Conservation (phyloP, 192 early-diverging fungal species). For the Phlyctochytrium planicorne region DNA sequence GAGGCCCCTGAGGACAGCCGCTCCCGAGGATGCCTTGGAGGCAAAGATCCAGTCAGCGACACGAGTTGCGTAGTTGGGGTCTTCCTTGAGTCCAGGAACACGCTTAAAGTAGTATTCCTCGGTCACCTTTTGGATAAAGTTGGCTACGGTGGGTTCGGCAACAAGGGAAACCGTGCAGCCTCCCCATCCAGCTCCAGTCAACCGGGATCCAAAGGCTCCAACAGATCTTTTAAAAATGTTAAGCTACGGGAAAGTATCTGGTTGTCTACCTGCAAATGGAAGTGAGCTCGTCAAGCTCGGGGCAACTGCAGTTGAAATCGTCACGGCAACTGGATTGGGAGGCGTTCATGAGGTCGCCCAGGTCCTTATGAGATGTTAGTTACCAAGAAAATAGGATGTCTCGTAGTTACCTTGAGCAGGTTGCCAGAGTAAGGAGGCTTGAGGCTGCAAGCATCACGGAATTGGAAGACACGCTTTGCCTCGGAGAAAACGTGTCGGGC, state of each 20-base stretch:
- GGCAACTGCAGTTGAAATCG: slow-evolving; percentile 80
- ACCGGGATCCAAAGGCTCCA: slow-evolving; percentile 78
- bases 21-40: slow-evolving; percentile 33
- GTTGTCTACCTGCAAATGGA: slow-evolving; percentile 19
- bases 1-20: slow-evolving; percentile 21
- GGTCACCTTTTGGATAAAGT: slow-evolving; percentile 63
- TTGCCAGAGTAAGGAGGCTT: slow-evolving; percentile 21
- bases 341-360: slow-evolving; percentile 88
- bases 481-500: slow-evolving; percentile 84
- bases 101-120: slow-evolving; percentile 56
- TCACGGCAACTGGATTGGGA: slow-evolving; percentile 82
- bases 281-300: slow-evolving; percentile 80
- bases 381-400: slow-evolving; percentile 10
- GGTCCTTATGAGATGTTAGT: slow-evolving; percentile 26
- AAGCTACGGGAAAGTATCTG: not conserved
- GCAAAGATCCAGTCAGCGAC: slow-evolving; percentile 42
- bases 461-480: slow-evolving; percentile 74
- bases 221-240: slow-evolving; percentile 14
- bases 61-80: slow-evolving; percentile 7
- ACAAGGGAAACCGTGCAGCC: slow-evolving; percentile 84
- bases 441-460: slow-evolving; percentile 58
- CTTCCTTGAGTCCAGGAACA: slow-evolving; percentile 21
- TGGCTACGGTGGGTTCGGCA: slow-evolving; percentile 53
- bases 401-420: slow-evolving; percentile 21
- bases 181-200: slow-evolving; percentile 95